Conservation (phyloP, 2,329 filamentous ascomycete species). For the Myriosclerotinia scirpicola region DNA sequence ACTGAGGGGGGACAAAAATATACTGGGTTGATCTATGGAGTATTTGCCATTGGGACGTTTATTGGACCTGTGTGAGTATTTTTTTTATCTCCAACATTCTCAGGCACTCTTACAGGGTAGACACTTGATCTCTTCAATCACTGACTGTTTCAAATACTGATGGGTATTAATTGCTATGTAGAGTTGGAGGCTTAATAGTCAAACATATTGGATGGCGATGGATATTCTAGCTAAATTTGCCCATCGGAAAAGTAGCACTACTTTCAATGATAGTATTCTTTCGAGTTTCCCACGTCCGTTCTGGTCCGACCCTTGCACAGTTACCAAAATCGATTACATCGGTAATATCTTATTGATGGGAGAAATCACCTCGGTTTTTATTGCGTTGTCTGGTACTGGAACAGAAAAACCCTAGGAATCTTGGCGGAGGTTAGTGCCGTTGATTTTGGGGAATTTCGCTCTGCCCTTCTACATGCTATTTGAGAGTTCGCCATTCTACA, state of each 20-base stretch:
- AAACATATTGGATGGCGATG: no score
- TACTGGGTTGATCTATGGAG: conserved; percentile 42
- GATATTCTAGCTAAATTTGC: no score
- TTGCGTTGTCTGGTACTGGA: conserved; percentile 55
- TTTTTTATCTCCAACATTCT: no score
- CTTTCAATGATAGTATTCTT: no score
- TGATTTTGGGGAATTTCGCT: conserved; percentile 39
- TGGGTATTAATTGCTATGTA: no score
- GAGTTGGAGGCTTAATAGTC: no score
- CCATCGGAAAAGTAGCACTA: no score
- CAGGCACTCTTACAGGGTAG: no score
- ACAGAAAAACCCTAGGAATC: conserved; percentile 19
- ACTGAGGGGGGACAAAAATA: conserved; percentile 47
- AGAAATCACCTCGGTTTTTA: conserved; percentile 56
- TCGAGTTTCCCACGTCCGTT: neutral
- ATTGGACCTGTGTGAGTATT: no score
- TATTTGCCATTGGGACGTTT: conserved; percentile 46
- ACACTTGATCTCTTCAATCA: no score
- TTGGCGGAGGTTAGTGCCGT: conserved; percentile 37
- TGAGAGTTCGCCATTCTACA: conserved; percentile 12
- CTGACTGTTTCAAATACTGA: no score
- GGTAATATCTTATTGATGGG: conserved; percentile 60
- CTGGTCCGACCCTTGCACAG: neutral
- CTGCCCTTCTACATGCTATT: conserved; percentile 39
- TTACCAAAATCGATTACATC: conserved; percentile 53